Evolutionary conservation across 768 basidiomycete species (phyloP), one percentile per base, ranked within the genome.

Genomic region (Phlebiopsis flavidoalba): DNA sequence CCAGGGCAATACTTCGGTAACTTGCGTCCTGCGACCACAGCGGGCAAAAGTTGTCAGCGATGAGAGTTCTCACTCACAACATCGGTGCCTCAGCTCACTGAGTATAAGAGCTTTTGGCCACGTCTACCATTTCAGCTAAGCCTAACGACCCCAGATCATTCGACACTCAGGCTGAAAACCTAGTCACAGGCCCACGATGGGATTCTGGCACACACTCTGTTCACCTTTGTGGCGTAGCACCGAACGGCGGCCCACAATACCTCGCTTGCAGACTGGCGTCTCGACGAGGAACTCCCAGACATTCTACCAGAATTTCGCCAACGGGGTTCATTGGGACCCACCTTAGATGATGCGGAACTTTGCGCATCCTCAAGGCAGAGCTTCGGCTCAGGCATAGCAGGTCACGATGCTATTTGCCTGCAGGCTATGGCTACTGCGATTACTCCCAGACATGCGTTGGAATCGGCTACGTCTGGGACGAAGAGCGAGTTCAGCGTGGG

Each of bases 181-280:
- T 8, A 21, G 10, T n/a, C 26, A 52, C n/a, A 21, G n/a, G 48
- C 24, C 14, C 3, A 31, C 50, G 50, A 52, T 52, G 22, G 57
- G 57, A n/a, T 50, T 40, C 36, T 59, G 57, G 57, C 21, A 59
- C 26, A 21, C 21, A 17, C 57, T 59, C 46, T 59, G 57, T 26
- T 2, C 50, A n/a, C n/a, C 35, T 50, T 21, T 59, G 57, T 40
- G 57, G 57, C 21, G 57, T 52, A 12, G 15, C 36, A 21, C 47
- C 57, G 21, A 46, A n/a, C 19, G 57, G 57, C 24, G 57, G 57
- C 48, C 46, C 48, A 5, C 47, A 36, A 14, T 1, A 10, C 10
- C 33, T 59, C 57, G 22, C 35, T n/a, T 7, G 43, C 22, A 11
- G 36, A 51, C 2, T 58, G 47, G 46, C 15, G 11, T 7, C 53